Base-by-base conservation (phyloP, 140 eudicot genomes). In the Cichorium intybus region DNA sequence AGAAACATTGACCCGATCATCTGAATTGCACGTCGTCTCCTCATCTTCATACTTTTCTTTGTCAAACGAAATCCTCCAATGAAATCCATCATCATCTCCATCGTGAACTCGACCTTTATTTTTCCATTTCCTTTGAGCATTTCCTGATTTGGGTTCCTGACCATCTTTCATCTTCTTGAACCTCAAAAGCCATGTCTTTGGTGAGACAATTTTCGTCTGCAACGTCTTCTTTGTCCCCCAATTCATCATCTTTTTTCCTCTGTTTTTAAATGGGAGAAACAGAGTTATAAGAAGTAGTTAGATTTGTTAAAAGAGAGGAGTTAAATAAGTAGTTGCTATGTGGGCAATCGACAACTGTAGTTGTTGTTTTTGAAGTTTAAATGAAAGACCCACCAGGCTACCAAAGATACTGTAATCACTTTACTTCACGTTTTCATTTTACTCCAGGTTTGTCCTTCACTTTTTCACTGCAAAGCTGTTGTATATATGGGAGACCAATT, bases 331-430 rank as follows among this genome's bases (percentile, higher is more conserved):
- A 33, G 62, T 47, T 54, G 50, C 28, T 15, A 41, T 48, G 45
- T 67, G 73, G 34, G 41, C 29, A 52, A 47, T 68, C 71, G 55
- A 56, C 66, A 52, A 37, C 15, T 24, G 63, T 66, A 24, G 70
- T 18, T 49, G 71, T 53, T 69, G 15, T 43, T 27, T 77, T 75
- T 75, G 65, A 75, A 77, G 78, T 89, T 83, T 77, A 81, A 89
- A 89, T 81, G 81, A 89, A 83, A 89, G 82, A 82, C 90, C 90
- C 91, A 83, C 95, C 97, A 56, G 60, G 77, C 90, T 89, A 83
- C 95, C 97, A 56, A 59, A 79, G 73, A 75, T 83, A 74, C 70
- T 82, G 88, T 81, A 83, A 86, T 78, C 88, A 89, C 87, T 79
- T 81, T 71, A 35, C 51, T 20, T 78, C 73, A 77, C 87, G 76